Conservation (phyloP, 2,329 filamentous ascomycete species). For the Endothia cerciana region DNA sequence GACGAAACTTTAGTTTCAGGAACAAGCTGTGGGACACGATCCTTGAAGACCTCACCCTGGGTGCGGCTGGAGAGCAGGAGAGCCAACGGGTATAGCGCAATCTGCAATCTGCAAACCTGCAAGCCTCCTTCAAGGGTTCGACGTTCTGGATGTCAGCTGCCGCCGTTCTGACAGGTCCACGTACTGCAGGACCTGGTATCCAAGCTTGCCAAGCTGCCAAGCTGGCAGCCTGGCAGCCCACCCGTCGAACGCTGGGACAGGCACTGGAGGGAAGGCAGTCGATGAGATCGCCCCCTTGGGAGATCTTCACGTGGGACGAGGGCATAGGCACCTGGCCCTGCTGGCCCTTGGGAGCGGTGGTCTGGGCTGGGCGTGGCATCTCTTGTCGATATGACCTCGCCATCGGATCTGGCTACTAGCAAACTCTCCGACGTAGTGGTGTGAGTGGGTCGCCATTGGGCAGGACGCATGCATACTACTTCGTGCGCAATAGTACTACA, state of each 20-base stretch:
- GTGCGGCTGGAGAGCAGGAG: not conserved
- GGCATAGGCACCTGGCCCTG: no score
- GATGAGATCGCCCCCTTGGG: not conserved
- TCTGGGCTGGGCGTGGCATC: no score
- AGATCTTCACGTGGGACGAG: no score
- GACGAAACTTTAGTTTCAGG: slow-evolving; percentile 4
- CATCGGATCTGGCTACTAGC: no score
- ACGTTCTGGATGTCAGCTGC: slow-evolving; percentile 7
- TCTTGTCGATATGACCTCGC: no score
- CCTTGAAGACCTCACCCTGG: not conserved
- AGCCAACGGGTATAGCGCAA: slow-evolving; percentile 12
- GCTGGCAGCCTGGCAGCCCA: not conserved
- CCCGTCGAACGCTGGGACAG: no score
- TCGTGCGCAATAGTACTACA: no score
- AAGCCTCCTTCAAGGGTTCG: not conserved
- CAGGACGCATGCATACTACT: no score
- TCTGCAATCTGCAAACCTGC: slow-evolving; percentile 12
- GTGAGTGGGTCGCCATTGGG: no score
- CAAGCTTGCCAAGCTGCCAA: not conserved
- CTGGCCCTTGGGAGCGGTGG: no score
- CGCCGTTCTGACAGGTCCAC: not conserved
- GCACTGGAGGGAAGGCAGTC: not conserved
- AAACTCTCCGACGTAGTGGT: no score
- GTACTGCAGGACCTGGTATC: no score
- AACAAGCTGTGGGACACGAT: not conserved